These are phyloP conservation scores for Hyphodiscus hymeniophilus DNA, from an alignment of 495 filamentous ascomycete species.

Conservation along the genomic window DNA sequence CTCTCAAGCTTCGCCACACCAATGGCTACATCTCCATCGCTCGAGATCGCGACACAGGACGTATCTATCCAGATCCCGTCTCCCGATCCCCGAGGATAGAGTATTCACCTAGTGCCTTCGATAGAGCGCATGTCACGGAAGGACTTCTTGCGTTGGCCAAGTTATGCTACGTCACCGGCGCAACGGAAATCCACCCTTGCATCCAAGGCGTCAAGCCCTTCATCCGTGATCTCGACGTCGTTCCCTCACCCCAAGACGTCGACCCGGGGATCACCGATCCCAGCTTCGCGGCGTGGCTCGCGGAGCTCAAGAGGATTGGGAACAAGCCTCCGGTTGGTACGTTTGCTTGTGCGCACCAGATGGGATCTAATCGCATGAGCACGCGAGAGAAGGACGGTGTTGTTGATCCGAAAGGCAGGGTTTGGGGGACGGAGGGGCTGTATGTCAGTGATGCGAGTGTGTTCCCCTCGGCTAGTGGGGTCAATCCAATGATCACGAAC, in stretches of 20 bases:
- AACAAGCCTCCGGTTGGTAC: constrained; percentile 39
- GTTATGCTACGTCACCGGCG: constrained; percentile 68
- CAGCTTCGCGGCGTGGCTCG: constrained; percentile 60
- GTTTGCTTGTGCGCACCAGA: constrained; percentile 69
- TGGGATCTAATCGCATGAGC: constrained; percentile 86
- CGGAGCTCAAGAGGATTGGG: constrained; percentile 38
- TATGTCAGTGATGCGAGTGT: constrained; percentile 84
- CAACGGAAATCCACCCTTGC: constrained; percentile 62
- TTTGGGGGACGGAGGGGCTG: constrained; percentile 67
- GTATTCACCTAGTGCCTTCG: constrained; percentile 62
- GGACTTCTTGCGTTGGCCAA: constrained; percentile 66
- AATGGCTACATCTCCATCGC: constrained; percentile 59
- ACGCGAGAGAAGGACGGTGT: constrained; percentile 51
- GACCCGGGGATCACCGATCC: constrained; percentile 54
- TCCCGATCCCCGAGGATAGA: constrained; percentile 55
- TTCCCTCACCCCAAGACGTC: constrained; percentile 4
- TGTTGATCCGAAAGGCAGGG: constrained; percentile 63
- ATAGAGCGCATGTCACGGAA: constrained; percentile 58
- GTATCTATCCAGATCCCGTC: constrained; percentile 64
- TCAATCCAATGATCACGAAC: constrained; percentile 88
- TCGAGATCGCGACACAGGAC: constrained; percentile 65
- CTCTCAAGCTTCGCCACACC: constrained; percentile 53
- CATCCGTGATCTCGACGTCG: constrained; percentile 37
- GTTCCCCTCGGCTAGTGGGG: constrained; percentile 82
- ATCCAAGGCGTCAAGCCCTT: constrained; percentile 57